Conservation (phyloP, 192 early-diverging fungal species). For the Linnemannia zychae region DNA sequence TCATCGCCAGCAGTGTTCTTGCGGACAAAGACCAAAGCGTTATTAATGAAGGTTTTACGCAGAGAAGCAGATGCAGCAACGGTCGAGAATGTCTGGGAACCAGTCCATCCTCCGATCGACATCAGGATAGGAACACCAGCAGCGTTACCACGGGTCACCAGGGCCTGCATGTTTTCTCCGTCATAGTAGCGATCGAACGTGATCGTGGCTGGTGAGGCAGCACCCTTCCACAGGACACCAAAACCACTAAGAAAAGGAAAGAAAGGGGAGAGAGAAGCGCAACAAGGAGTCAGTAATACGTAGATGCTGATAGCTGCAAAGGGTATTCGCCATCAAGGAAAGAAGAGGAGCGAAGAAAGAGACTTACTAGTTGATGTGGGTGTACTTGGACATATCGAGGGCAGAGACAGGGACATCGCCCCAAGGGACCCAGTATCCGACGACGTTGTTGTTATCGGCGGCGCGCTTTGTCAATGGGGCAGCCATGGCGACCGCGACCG, state of each 20-base stretch:
- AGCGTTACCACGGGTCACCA: slow-evolving; percentile 36
- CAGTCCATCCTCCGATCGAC: slow-evolving; percentile 82
- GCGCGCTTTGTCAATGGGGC: slow-evolving; percentile 26
- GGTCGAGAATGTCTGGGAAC: slow-evolving; percentile 71
- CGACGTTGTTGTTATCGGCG: slow-evolving; percentile 19
- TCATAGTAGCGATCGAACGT: slow-evolving; percentile 51
- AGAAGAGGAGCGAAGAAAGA: background rate
- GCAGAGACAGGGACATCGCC: slow-evolving; percentile 30
- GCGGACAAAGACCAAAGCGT: slow-evolving; percentile 61
- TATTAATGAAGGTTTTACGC: slow-evolving; percentile 66
- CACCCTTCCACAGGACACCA: slow-evolving; percentile 31
- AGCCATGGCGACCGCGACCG: slow-evolving; percentile 19
- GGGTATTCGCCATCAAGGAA: too few relatives aligned
- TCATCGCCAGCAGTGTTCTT: slow-evolving; percentile 27
- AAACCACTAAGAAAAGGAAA: slow-evolving; percentile 22
- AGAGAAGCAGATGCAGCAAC: slow-evolving; percentile 61
- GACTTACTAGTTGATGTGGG: slow-evolving; percentile 53
- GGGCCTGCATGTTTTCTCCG: slow-evolving; percentile 15
- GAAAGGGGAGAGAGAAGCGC: background rate
- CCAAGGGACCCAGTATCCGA: slow-evolving; percentile 54
- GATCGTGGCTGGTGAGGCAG: slow-evolving; percentile 13
- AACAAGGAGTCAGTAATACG: background rate
- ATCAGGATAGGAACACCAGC: slow-evolving; percentile 59
- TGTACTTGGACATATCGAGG: slow-evolving; percentile 47
- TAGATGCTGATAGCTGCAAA: background rate